phyloP scores from a whole-genome alignment of 768 basidiomycete species.

The Strobilomyces dryophilus region DNA sequence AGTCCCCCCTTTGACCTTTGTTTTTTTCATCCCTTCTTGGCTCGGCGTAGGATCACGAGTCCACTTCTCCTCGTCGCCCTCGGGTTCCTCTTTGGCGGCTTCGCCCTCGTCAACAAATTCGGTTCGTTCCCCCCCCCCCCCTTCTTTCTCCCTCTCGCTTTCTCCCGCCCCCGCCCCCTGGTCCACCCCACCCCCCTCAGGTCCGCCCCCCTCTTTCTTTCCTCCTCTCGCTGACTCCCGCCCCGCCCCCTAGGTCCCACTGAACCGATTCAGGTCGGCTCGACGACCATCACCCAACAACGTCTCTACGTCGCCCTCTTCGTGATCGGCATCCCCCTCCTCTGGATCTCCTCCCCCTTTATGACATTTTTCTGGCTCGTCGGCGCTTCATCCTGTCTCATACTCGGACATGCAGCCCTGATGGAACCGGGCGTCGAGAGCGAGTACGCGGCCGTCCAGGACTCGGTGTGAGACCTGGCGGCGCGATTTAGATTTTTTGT shows the following conservation, averaged over 20 bases:
- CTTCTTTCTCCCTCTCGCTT: neutral
- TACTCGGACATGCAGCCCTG: conserved; percentile 81
- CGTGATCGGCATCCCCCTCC: conserved; percentile 85
- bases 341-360: conserved; percentile 75
- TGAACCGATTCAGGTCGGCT: conserved; percentile 81
- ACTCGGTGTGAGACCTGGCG: conserved; percentile 37
- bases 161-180: neutral
- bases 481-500: neutral
- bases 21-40: too few relatives aligned
- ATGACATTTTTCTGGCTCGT: conserved; percentile 93
- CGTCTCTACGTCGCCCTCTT: conserved; percentile 85
- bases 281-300: conserved; percentile 83
- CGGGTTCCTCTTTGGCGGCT: conserved; percentile 87
- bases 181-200: too few relatives aligned
- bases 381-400: conserved; percentile 78
- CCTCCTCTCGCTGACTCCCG: neutral
- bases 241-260: conserved; percentile 47
- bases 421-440: conserved; percentile 95
- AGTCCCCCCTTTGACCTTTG: neutral
- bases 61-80: conserved; percentile 79
- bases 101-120: conserved; percentile 82
- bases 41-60: conserved; percentile 57
- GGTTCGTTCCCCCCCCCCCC: conserved; percentile 44
- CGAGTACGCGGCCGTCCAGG: conserved; percentile 82
- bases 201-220: neutral